Base-by-base conservation (phyloP, 768 basidiomycete genomes). In the Lanmaoa rubissima region DNA sequence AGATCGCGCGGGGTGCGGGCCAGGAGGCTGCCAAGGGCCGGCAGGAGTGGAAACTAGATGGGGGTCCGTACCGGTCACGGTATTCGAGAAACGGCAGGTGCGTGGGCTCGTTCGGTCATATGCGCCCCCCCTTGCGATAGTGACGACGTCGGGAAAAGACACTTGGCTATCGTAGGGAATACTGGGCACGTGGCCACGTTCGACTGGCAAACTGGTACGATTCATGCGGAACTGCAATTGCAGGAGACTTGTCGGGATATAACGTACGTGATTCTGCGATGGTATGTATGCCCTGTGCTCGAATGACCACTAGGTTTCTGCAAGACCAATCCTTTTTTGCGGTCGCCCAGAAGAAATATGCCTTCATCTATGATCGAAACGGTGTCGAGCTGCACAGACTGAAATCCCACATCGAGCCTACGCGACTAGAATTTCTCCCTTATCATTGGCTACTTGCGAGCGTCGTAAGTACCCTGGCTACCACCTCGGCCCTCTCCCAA, bases 341-440 rank as follows among this genome's bases (percentile, higher is more conserved):
- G 2, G 94, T 97, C 10, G 96, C 96, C 0, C 96, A 99, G 74
- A 91, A 92, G 73, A 90, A 94, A 78, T 92, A 96, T 68, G 91
- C 90, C 17, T 99, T 91, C 73, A 93, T 99, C 44, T 98, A 99
- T 61, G 97, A 98, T 73, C 82, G 87, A 34, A 84, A 93, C 62
- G 96, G 97, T 21, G 88, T 97, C 14, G 97, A 98, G 69, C 73
- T 99, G 5, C 97, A 98, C 65, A 80, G 85, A 60, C 77, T 94
- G 14, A 88, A 88, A 68, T 77, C 84, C 1, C 92, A 94, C 63
- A 82, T 97, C 58, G 97, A 98, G 65, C 90, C 93, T 2, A 92
- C 91, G 6, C 78, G 88, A 57, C 81, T 99, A 39, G 92, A 95
- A 65, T 98, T 93, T 69, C 79, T 99, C 8, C 94, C 93, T 0